These are phyloP conservation scores for Helminthosporium solani DNA, from an alignment of 2,329 filamentous ascomycete species.

Conservation along the genomic window DNA sequence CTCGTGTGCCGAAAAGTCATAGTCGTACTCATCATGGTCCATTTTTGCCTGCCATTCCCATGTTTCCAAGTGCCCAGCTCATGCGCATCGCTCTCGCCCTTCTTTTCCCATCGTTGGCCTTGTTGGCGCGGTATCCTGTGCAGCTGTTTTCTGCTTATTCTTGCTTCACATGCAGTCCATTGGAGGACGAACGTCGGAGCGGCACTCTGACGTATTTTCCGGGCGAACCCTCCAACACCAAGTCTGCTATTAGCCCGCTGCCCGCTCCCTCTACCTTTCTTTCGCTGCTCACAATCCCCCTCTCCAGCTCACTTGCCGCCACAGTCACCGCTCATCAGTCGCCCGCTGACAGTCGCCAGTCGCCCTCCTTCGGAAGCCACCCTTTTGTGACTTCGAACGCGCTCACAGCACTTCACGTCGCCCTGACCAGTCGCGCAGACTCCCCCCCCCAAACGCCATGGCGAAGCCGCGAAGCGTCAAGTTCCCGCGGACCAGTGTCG, in stretches of 20 bases:
- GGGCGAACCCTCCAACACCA: neutral
- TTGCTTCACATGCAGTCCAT: neutral
- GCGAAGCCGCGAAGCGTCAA: conserved; percentile 57
- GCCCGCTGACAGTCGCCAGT: conserved; percentile 1
- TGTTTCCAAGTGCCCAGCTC: neutral
- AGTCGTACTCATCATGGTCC: conserved; percentile 48
- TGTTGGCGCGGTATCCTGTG: too few species aligned
- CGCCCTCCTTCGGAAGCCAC: too few species aligned
- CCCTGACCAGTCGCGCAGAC: conserved; percentile 6
- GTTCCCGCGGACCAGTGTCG: conserved; percentile 55
- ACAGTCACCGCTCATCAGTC: neutral
- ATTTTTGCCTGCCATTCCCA: conserved; percentile 29
- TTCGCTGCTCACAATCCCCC: neutral
- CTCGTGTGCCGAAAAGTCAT: conserved; percentile 48
- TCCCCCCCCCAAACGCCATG: conserved; percentile 29
- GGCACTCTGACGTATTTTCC: conserved; percentile 4
- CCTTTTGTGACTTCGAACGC: too few species aligned
- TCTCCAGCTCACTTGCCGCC: neutral
- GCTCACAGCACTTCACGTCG: too few species aligned
- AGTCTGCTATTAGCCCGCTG: neutral
- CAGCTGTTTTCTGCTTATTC: too few species aligned
- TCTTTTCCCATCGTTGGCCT: neutral
- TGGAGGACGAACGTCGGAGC: conserved; percentile 1
- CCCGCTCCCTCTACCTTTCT: neutral
- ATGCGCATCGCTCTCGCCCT: conserved; percentile 6